Base-by-base conservation (phyloP, 805 yeast genomes). In the Candida tammaniensis region DNA sequence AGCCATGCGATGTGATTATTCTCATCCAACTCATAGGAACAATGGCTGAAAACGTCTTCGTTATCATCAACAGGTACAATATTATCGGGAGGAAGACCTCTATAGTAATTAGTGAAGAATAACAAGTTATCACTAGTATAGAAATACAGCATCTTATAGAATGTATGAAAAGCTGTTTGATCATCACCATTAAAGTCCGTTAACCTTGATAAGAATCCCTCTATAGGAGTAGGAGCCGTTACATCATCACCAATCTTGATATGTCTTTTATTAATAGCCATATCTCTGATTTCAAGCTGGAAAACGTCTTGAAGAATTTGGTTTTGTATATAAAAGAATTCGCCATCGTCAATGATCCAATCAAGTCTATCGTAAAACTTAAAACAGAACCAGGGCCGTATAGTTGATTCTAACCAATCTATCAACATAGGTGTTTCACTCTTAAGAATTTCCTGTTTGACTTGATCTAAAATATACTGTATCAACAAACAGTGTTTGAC, bases 341-440 rank as follows among this genome's bases (percentile, higher is more conserved):
- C 54, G 20, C 64, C 51, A 29, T 52, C 52, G 33, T 54, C 55
- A 4, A 42, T 31, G 5, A 55, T 47, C 72, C 72, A 67, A 46
- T 86, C 93, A 6, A 88, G 51, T 27, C 89, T 61, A 55, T 88
- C 96, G 52, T 81, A 85, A 35, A 74, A 64, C 39, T 78, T 77
- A 68, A 80, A 46, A 73, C 80, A 51, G 72, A 69, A 38, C 83
- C 84, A 51, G 52, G 65, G 42, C 52, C 55, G 21, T 40, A 47
- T 11, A 32, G 46, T 59, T 42, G 49, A 56, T 42, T 32, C 21
- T 10, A 30, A 53, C 56, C 44, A 61, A 24, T 14, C 23, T 13
- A 23, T 18, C 21, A 42, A 31, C 12, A 17, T 13, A 4, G 29
- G 14, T n/a, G 25, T 28, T 2, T 14, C 16, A 28, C 25, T 18